Evolutionary conservation across 352 stramenopile species (phyloP), one percentile per base, ranked within the genome.

Genomic region (Globisporangium splendens): DNA sequence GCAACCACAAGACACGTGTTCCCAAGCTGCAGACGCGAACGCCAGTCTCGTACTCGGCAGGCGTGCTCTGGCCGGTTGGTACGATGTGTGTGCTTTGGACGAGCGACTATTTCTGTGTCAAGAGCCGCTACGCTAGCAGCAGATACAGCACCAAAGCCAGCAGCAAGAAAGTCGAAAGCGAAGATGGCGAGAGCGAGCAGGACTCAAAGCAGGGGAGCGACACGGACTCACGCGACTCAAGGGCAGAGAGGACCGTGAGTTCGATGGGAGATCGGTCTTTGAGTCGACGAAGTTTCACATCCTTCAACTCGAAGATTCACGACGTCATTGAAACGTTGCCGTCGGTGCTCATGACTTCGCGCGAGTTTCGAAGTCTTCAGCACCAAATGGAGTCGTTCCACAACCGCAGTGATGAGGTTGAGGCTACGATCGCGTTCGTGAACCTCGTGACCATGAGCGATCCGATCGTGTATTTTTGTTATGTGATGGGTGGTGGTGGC

Each of bases 11-110:
- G 28, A 35, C 12, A 62, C 50, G 8, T 54, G 41, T 20, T 52
- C 50, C 63, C 8, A 62, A 65, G 17, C 5, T 31, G 5, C 24
- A 31, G 24, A 31, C 24, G 24, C 24, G 24, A 31, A 73, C 62
- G 1, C 65, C 65, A 4, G 66, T 77, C 0, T 54, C 62, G 1
- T 77, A 73, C 46, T 73, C 69, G n/a, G 69, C 69, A 35, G 69
- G 54, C 14, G 46, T 65, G 20, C 46, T 77, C 15, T 74, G 69
- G 59, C 56, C 66, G 8, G 61, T 51, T 0, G 49, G 66, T 22
- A 68, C 62, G 11, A 60, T 77, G 56, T 73, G 65, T 11, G 62
- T 71, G 8, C 59, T 72, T 21, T 73, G 69, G 69, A 69, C 62
- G 1, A 71, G 63, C 13, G 66, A 77, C 35, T 77, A 69, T 33